Base-by-base conservation (phyloP, 805 yeast species). In the Ogataea nakhonphanomensis region DNA sequence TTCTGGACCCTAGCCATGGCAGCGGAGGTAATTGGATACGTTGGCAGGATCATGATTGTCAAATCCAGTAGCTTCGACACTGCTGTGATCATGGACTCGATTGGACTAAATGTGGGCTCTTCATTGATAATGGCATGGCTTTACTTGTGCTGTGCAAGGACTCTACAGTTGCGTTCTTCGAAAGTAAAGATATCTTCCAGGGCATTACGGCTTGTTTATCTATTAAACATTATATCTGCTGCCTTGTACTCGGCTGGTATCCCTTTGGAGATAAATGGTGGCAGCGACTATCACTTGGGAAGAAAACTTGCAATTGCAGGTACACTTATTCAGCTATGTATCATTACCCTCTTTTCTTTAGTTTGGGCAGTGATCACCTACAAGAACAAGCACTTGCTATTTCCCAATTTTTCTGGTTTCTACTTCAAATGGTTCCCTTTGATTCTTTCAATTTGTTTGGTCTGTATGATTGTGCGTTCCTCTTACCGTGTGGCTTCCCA, bases 101-200 rank as follows among this genome's bases (percentile, higher is more conserved):
- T 80, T 40, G 70, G 81, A 51, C 63, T 85, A 37, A 84, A 88
- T 0, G 62, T 88, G 30, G 90, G 87, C 0, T 95, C 96, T 0
- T 86, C 85, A 8, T 81, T 86, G 57, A 67, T 84, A 30, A 80
- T 84, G 83, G 95, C 83, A 4, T 95, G 90, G 1, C 67, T 86
- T 2, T 88, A 88, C 62, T 79, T 71, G 48, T 37, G 61, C 85
- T 45, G 86, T 83, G 6, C 81, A 84, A 58, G 51, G 79, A 78
- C 54, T 72, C 86, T 0, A 63, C 3, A 11, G 13, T 2, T 34
- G 23, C 13, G 28, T n/a, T 5, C 13, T 8, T n/a, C 5, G 4
- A 1, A 7, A 4, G 13, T 2, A 9, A 6, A 22, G 5, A 11
- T 21, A 4, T 12, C 25, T 32, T 9, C 25, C 14, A n/a, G 12